A percentile compares a stretch with the other conserved stretches of the same genome.
phyloP scores from a whole-genome alignment of 139 green algal genomes.

The Dunaliella primolecta region DNA sequence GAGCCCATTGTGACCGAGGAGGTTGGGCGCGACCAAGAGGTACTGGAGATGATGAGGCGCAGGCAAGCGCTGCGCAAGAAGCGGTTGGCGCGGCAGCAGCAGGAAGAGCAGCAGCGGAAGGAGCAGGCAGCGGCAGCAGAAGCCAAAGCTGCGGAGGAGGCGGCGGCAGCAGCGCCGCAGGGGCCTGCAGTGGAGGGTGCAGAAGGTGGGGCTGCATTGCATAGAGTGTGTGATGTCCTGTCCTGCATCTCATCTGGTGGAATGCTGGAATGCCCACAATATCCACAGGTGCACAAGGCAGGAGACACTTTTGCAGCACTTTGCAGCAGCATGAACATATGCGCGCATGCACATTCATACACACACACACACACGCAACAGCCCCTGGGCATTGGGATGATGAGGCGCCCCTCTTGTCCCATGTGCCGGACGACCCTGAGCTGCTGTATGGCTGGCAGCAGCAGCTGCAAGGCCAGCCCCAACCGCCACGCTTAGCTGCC shows the following conservation, averaged over 20 bases:
- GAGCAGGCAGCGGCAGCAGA: not conserved
- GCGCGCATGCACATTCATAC: too few relatives aligned
- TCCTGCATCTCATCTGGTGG: too few relatives aligned
- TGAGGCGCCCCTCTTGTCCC: not conserved
- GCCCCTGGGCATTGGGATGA: not conserved
- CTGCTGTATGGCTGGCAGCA: not conserved
- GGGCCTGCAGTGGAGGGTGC: not conserved
- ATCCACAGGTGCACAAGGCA: too few relatives aligned
- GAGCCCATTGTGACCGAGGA: slow-evolving; percentile 2
- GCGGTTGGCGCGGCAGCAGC: not conserved
- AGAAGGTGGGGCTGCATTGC: not conserved
- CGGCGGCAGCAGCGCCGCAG: not conserved
- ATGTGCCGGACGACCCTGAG: not conserved
- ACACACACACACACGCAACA: too few relatives aligned
- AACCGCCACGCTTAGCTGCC: too few relatives aligned
- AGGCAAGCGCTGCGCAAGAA: slow-evolving; percentile 3
- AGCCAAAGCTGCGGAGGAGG: not conserved
- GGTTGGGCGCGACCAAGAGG: not conserved
- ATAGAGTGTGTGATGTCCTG: too few relatives aligned
- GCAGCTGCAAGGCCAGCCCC: not conserved
- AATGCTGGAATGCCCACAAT: too few relatives aligned
- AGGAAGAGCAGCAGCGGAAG: not conserved
- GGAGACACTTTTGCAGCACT: too few relatives aligned
- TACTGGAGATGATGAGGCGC: not conserved
- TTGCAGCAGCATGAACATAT: too few relatives aligned